Conservation (phyloP, 148 eudicot genomes). For the Silene uniflora region DNA sequence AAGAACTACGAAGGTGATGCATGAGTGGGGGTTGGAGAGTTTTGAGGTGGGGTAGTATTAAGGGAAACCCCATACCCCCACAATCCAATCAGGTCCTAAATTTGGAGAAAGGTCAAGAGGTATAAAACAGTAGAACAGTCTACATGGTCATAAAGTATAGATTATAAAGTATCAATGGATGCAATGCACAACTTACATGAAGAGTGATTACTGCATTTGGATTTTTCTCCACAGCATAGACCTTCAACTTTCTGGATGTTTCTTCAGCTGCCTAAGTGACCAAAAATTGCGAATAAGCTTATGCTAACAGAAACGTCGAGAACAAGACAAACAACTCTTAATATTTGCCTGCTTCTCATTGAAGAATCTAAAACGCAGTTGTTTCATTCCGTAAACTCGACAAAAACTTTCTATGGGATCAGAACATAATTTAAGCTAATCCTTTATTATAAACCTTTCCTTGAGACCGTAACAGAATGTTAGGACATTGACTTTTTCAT, state of each 20-base stretch:
- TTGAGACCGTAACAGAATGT: neutral
- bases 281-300: neutral
- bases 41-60: no score
- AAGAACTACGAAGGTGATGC: no score
- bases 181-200: slow-evolving; percentile 63
- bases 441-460: neutral
- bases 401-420: neutral
- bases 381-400: neutral
- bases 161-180: neutral
- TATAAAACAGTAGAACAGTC: neutral
- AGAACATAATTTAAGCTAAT: neutral
- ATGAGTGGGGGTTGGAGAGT: no score
- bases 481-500: neutral
- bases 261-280: slow-evolving; percentile 82
- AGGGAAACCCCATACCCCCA: neutral
- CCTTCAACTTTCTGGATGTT: slow-evolving; percentile 79
- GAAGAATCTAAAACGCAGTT: neutral
- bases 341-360: neutral
- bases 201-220: slow-evolving; percentile 95
- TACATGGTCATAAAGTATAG: neutral
- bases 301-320: neutral
- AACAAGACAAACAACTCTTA: neutral
- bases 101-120: no score
- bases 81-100: neutral
- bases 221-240: slow-evolving; percentile 98